A percentile compares a stretch with the other conserved stretches of the same genome.
Conservation (phyloP, 169 alveolate species). For the Theileria annulata region DNA sequence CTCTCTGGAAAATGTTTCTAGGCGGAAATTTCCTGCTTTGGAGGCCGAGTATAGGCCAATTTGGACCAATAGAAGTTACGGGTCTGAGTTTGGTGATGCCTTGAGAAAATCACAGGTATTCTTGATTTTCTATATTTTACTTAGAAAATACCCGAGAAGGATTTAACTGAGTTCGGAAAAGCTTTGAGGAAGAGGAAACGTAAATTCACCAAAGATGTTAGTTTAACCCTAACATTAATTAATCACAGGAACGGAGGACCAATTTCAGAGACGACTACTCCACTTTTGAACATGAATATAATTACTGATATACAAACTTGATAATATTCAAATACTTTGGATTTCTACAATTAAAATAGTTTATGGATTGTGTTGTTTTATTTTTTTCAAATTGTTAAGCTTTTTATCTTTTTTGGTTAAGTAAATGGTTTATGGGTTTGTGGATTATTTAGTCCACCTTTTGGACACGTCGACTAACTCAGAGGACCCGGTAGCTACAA, state of each 20-base stretch:
- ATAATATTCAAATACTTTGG: neutral
- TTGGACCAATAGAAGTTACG: conserved; percentile 77
- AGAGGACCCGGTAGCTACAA: conserved; percentile 64
- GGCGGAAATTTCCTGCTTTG: conserved; percentile 70
- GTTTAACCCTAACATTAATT: neutral
- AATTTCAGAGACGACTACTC: conserved; percentile 48
- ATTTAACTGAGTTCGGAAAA: conserved; percentile 39
- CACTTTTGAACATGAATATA: conserved; percentile 35
- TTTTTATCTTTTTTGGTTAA: neutral
- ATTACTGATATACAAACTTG: conserved; percentile 10
- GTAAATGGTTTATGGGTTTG: neutral
- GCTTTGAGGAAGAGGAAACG: conserved; percentile 43
- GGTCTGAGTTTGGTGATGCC: conserved; percentile 82
- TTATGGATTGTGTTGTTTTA: neutral
- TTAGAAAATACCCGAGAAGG: conserved; percentile 36
- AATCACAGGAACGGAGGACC: conserved; percentile 8
- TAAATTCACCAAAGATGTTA: conserved; percentile 17
- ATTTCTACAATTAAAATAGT: no score
- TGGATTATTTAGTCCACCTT: conserved; percentile 37
- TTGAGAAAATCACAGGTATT: conserved; percentile 44
- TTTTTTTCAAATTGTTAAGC: neutral
- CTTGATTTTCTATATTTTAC: neutral
- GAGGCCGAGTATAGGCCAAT: conserved; percentile 71
- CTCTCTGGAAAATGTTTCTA: neutral
- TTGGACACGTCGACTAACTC: conserved; percentile 64